Conservation (phyloP, 805 yeast genomes). For the Suhomyces canberraensis region DNA sequence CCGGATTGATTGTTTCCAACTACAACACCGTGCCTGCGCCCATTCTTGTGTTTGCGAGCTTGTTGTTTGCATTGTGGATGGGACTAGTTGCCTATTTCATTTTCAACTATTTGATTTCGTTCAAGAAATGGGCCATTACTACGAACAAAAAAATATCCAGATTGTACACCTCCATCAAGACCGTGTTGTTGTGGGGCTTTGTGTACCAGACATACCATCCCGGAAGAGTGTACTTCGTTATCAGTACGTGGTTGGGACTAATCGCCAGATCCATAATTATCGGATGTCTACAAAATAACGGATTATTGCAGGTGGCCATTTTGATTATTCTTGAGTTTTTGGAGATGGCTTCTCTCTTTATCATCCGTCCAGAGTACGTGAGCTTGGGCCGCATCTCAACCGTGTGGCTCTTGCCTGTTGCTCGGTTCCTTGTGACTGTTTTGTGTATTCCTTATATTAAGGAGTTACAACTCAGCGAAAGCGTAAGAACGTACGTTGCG, state of each 20-base stretch:
- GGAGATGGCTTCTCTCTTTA: slow-evolving; percentile 20
- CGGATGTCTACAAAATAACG: slow-evolving; percentile 43
- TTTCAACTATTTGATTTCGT: slow-evolving; percentile 24
- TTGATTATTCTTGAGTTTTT: slow-evolving; percentile 35
- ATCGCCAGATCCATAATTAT: slow-evolving; percentile 37
- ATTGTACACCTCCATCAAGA: slow-evolving; percentile 47
- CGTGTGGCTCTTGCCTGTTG: slow-evolving; percentile 33
- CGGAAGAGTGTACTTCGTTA: slow-evolving; percentile 33
- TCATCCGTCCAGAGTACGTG: slow-evolving; percentile 28
- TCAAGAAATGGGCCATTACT: slow-evolving; percentile 15
- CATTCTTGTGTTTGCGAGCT: slow-evolving; percentile 27
- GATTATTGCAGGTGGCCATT: slow-evolving; percentile 42
- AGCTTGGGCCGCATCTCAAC: slow-evolving; percentile 25
- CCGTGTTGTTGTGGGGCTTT: slow-evolving; percentile 46
- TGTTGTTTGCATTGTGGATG: slow-evolving; percentile 26
- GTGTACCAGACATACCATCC: slow-evolving; percentile 46
- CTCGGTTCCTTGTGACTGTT: slow-evolving; percentile 37
- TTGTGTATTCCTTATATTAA: slow-evolving; percentile 44
- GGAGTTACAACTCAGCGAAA: slow-evolving; percentile 34
- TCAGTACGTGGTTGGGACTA: slow-evolving; percentile 14
- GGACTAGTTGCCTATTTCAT: slow-evolving; percentile 18
- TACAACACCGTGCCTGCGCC: slow-evolving; percentile 4
- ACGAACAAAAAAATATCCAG: slow-evolving; percentile 21
- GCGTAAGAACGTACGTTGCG: slow-evolving; percentile 39
- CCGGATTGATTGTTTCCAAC: not conserved